A percentile compares a stretch with the other conserved stretches of the same genome.
Conservation (phyloP, 352 stramenopile species). For the Saprolegnia parasitica region DNA sequence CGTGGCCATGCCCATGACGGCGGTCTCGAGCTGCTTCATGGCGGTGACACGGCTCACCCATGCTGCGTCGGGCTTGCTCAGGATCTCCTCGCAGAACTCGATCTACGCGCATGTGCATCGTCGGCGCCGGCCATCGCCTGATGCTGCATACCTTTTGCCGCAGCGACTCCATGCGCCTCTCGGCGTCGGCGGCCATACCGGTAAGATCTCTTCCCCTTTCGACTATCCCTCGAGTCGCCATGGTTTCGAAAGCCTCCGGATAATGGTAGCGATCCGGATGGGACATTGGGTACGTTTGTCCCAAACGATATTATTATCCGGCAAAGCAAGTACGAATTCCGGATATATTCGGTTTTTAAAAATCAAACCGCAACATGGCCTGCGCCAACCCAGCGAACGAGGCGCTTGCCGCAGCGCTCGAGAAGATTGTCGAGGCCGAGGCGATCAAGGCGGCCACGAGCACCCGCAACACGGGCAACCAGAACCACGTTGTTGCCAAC, state of each 20-base stretch:
- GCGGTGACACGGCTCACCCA: constrained; percentile 13
- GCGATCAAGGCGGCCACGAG: constrained; percentile 27
- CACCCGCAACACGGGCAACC: background rate
- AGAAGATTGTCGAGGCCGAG: constrained; percentile 46
- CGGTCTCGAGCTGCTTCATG: constrained; percentile 25
- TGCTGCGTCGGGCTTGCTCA: background rate
- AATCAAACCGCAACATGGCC: constrained; percentile 32
- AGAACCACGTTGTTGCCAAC: constrained; percentile 34
- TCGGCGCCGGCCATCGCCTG: background rate
- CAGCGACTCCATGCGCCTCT: background rate
- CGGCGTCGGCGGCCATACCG: background rate
- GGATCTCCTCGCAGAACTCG: constrained; percentile 10
- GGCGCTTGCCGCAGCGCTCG: constrained; percentile 63
- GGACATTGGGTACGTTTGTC: background rate
- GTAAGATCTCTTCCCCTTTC: background rate
- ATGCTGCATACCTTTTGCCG: background rate
- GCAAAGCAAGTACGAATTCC: constrained; percentile 1
- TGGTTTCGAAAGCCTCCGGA: background rate
- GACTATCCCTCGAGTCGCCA: background rate
- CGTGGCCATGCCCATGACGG: constrained; percentile 1
- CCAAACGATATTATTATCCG: too few relatives aligned
- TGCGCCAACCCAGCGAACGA: constrained; percentile 62
- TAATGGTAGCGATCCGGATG: background rate
- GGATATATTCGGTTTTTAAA: constrained; percentile 9
- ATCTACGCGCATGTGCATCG: constrained; percentile 13